Evolutionary conservation across 2,329 filamentous ascomycete genomes (phyloP).

Genomic region (Scytalidium lignicola): DNA sequence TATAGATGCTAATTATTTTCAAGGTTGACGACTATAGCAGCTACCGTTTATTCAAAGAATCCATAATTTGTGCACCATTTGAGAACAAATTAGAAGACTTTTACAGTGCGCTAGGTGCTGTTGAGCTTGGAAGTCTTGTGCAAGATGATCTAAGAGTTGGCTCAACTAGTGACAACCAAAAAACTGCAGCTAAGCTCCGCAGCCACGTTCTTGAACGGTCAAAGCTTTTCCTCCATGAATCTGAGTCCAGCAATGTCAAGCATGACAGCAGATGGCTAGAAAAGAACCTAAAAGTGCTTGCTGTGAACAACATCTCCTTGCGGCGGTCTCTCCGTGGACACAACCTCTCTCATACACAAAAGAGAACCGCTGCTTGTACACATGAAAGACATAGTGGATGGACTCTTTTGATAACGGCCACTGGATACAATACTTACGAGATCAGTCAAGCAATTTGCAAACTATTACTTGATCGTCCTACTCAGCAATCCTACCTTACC

Average conservation of each 20-base stretch:
- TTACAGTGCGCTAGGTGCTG: slow-evolving; percentile 75
- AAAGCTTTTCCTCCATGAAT: slow-evolving; percentile 82
- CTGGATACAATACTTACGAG: slow-evolving; percentile 79
- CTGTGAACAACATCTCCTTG: slow-evolving; percentile 73
- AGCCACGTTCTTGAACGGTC: slow-evolving; percentile 83
- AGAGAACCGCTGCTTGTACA: slow-evolving; percentile 67
- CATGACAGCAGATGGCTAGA: slow-evolving; percentile 90
- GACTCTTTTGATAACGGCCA: slow-evolving; percentile 66
- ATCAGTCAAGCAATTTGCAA: slow-evolving; percentile 83
- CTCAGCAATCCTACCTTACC: slow-evolving; percentile 83
- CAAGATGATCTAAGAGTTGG: slow-evolving; percentile 68
- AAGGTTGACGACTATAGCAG: slow-evolving; percentile 77
- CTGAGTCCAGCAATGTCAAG: slow-evolving; percentile 65
- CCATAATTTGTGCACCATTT: slow-evolving; percentile 80
- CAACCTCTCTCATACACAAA: slow-evolving; percentile 65
- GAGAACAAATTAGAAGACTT: slow-evolving; percentile 83
- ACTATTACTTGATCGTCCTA: slow-evolving; percentile 73
- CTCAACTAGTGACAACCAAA: slow-evolving; percentile 59
- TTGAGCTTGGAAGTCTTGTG: slow-evolving; percentile 70
- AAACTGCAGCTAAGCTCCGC: slow-evolving; percentile 61
- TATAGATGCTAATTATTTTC: slow-evolving; percentile 5
- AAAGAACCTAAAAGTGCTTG: slow-evolving; percentile 71
- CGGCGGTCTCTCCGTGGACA: slow-evolving; percentile 70
- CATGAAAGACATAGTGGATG: slow-evolving; percentile 48
- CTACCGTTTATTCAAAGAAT: slow-evolving; percentile 81